Base-by-base conservation (phyloP, 129 eudicot species). In the Silybum marianum region DNA sequence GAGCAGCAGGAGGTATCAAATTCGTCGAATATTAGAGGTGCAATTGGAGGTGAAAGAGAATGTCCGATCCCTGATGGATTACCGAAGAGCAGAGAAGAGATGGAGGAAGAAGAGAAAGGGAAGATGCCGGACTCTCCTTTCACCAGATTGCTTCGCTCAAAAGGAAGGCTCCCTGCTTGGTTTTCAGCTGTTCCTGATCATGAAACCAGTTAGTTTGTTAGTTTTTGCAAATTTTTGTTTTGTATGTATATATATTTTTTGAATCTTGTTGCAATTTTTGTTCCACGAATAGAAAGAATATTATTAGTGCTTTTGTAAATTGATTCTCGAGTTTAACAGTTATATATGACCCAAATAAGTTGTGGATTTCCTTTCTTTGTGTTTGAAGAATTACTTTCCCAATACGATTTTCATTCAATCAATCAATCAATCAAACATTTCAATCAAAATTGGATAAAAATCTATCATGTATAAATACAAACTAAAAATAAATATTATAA, bases 111-210 rank as follows among this genome's bases (percentile, higher is more conserved):
- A 62, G 85, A 85, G 76, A 76, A 67, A 6, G 85, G 65, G 80
- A 85, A 48, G 38, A 85, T 81, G 85, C 85, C 76, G 0, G 88
- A 85, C 32, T 85, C 88, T 0, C 75, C 82, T 0, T 81, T 76
- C 69, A 80, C 85, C n/a, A 71, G 88, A 81, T 46, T 85, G 83
- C 88, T 85, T 76, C 82, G 88, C 0, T 24, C 84, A 0, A 85
- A 80, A 80, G 88, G 88, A 39, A 74, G 71, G n/a, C 81, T 21
- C 36, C 88, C 88, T 76, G 84, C 88, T 63, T 85, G 88, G 88
- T 85, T 42, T 69, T 81, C 85, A 16, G 82, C 75, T 68, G 76
- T 72, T 54, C 88, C 88, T 54, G 85, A 85, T 16, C 88, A 85
- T 18, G 67, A 85, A 76, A 71, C 82, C 0, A 18, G 76, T 60